phyloP scores from a whole-genome alignment of 2,329 filamentous ascomycete genomes.

The Clonostachys sp. region DNA sequence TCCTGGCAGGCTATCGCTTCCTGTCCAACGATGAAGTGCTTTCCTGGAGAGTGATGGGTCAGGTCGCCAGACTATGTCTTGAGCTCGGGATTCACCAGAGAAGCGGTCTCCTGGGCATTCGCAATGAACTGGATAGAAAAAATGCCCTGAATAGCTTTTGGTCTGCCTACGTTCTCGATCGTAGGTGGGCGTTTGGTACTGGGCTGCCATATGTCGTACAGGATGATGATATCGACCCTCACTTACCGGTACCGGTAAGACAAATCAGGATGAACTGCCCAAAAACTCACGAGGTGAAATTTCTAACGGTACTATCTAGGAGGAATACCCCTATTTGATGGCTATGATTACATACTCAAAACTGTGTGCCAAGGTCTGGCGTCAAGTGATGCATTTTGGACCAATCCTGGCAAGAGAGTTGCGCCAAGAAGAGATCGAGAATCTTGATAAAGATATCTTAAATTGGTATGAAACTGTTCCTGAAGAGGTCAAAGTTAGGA shows the following conservation, averaged over 20 bases:
- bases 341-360: conserved; percentile 83
- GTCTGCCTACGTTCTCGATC: conserved; percentile 80
- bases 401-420: conserved; percentile 56
- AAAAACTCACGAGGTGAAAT: neutral
- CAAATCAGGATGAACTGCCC: neutral
- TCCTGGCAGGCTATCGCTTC: conserved; percentile 68
- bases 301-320: conserved; percentile 23
- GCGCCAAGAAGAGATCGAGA: conserved; percentile 70
- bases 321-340: conserved; percentile 65
- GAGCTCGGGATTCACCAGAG: conserved; percentile 80
- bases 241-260: conserved; percentile 73
- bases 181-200: conserved; percentile 85
- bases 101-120: conserved; percentile 66
- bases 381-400: conserved; percentile 67
- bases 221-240: conserved; percentile 79
- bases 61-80: conserved; percentile 74
- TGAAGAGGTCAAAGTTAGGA: conserved; percentile 52
- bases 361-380: conserved; percentile 84
- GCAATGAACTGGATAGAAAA: conserved; percentile 62
- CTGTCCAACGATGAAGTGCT: conserved; percentile 80
- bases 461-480: conserved; percentile 81
- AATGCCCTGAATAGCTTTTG: conserved; percentile 74
- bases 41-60: conserved; percentile 82
- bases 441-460: conserved; percentile 77
- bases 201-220: conserved; percentile 82